phyloP scores from a whole-genome alignment of 2,329 filamentous ascomycete genomes.

The Periconia sp. region DNA sequence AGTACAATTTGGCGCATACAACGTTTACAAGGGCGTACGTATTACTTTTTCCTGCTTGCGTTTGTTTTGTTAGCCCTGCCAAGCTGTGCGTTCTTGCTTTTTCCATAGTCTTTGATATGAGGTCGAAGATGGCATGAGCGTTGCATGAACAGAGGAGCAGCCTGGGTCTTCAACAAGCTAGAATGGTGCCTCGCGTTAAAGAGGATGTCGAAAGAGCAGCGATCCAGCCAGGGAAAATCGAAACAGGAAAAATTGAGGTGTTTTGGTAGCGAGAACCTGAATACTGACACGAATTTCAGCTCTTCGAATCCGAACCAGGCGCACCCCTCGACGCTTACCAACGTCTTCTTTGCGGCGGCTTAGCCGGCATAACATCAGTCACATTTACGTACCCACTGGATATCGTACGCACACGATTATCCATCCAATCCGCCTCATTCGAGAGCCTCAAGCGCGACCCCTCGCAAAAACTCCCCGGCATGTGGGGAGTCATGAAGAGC shows the following conservation, averaged over 20 bases:
- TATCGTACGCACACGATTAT: constrained; percentile 92
- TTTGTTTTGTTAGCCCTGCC: not conserved
- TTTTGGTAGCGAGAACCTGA: not conserved
- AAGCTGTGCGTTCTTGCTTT: not conserved
- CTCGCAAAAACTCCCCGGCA: constrained; percentile 72
- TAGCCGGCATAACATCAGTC: constrained; percentile 94
- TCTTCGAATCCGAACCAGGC: constrained; percentile 76
- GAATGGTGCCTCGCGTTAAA: not conserved
- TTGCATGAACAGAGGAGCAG: not conserved
- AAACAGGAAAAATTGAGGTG: not conserved
- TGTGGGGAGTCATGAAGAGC: constrained; percentile 78
- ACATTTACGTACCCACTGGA: constrained; percentile 94
- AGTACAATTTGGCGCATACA: constrained; percentile 97
- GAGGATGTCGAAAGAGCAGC: not conserved
- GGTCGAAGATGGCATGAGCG: not conserved
- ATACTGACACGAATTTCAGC: constrained; percentile 47
- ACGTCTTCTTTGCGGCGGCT: constrained; percentile 84
- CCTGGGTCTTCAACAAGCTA: not conserved
- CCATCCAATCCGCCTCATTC: constrained; percentile 97
- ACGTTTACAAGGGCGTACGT: constrained; percentile 88
- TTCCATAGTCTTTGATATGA: not conserved
- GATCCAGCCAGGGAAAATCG: not conserved
- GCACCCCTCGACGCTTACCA: constrained; percentile 71
- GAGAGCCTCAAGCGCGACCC: constrained; percentile 62
- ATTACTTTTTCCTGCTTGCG: not conserved